These are phyloP conservation scores for Fusarium floridanum DNA, from an alignment of 2,329 filamentous ascomycete genomes.

Conservation along the genomic window DNA sequence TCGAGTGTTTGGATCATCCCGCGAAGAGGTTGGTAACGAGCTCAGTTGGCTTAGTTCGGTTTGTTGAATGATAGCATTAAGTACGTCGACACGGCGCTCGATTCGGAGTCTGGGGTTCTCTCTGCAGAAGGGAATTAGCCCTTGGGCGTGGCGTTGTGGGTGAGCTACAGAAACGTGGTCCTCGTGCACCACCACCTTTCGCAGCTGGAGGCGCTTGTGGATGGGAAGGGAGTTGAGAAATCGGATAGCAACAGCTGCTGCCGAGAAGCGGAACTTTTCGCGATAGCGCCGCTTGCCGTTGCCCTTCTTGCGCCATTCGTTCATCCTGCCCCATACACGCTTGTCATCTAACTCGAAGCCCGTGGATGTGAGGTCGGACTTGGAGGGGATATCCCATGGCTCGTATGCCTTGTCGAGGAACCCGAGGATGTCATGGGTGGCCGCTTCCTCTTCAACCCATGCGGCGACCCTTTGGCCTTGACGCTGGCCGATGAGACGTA, in stretches of 20 bases:
- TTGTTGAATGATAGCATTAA: not conserved
- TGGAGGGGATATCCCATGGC: not conserved
- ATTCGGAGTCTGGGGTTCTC: conserved; percentile 12
- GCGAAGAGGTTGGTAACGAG: not conserved
- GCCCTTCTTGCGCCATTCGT: not conserved
- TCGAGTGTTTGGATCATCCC: not conserved
- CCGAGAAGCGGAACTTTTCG: conserved; percentile 13
- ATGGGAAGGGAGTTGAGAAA: not conserved
- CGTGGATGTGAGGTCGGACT: not conserved
- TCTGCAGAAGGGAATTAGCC: conserved; percentile 10
- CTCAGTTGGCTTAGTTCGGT: rapidly evolving
- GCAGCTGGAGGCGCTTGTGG: not conserved
- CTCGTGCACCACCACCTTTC: not conserved
- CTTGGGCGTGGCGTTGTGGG: not conserved
- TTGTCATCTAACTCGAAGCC: not conserved
- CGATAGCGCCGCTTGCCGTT: not conserved
- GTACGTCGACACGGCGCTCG: not conserved
- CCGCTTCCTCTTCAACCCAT: not conserved
- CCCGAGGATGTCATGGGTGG: not conserved
- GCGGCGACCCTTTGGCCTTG: no score
- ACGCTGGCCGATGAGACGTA: not conserved
- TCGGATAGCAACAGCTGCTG: not conserved
- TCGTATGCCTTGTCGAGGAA: not conserved
- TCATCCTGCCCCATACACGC: not conserved
- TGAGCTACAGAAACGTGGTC: not conserved